phyloP scores from a whole-genome alignment of 257 asterid genomes.

The Fraxinus quadrangulata region DNA sequence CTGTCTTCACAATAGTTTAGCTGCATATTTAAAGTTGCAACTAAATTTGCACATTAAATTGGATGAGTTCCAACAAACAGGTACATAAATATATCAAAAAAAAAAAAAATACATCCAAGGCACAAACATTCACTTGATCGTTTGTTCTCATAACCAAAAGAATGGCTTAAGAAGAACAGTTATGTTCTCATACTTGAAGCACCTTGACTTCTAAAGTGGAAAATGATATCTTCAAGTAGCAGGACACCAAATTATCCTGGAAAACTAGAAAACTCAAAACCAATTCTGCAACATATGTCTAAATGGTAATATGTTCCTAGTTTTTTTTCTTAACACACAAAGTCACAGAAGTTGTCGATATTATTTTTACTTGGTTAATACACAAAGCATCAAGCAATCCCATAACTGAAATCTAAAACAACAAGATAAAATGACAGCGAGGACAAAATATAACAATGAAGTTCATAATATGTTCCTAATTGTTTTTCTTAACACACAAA shows the following conservation, averaged over 20 bases:
- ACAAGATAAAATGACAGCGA: background rate
- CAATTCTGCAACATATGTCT: background rate
- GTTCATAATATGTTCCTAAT: background rate
- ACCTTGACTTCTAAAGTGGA: background rate
- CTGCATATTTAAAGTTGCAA: background rate
- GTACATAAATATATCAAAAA: background rate
- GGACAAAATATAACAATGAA: background rate
- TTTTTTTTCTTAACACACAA: background rate
- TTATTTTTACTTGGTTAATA: background rate
- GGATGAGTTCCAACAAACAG: background rate
- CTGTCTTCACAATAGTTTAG: background rate
- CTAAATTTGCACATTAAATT: background rate
- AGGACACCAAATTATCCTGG: background rate
- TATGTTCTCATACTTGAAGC: background rate
- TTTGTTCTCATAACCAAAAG: slow-evolving; percentile 1
- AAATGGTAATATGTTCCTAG: background rate
- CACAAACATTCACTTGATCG: background rate
- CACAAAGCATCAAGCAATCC: background rate
- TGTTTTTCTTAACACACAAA: background rate
- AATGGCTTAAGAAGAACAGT: background rate
- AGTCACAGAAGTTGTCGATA: background rate
- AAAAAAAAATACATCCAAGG: background rate
- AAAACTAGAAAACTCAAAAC: background rate
- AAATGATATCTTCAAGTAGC: background rate
- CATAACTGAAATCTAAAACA: background rate